phyloP scores from a whole-genome alignment of 192 early-diverging fungal species.

The Geosiphon pyriformis region DNA sequence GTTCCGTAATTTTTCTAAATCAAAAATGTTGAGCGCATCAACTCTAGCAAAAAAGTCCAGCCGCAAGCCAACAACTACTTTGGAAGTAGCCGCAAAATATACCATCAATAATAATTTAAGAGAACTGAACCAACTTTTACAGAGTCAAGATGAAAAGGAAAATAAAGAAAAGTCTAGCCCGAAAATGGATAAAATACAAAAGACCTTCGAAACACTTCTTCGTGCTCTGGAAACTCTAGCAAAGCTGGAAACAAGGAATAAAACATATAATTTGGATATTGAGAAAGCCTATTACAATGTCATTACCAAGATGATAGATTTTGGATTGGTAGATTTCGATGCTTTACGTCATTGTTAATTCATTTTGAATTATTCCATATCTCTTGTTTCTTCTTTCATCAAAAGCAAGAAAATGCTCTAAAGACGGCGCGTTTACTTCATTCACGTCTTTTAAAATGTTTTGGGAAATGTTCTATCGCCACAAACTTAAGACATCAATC shows the following conservation, averaged over 20 bases:
- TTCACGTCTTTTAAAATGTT: conserved; percentile 20
- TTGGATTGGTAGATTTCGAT: conserved; percentile 44
- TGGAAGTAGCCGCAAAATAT: neutral
- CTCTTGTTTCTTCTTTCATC: conserved; percentile 1
- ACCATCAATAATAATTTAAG: neutral
- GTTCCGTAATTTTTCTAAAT: too few species aligned
- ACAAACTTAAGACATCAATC: neutral
- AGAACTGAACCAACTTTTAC: neutral
- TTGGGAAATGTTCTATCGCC: neutral
- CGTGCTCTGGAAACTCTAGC: neutral
- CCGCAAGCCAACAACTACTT: too few species aligned
- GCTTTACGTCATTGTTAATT: neutral
- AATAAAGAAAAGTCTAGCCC: neutral
- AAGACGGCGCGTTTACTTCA: conserved; percentile 38
- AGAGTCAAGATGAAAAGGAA: neutral
- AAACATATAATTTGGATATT: conserved; percentile 4
- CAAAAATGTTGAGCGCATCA: too few species aligned
- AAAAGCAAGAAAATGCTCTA: conserved; percentile 42
- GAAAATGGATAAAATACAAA: neutral
- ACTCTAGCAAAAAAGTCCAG: too few species aligned
- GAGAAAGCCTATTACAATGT: conserved; percentile 30
- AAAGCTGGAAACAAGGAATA: neutral
- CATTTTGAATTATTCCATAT: neutral
- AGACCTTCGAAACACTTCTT: neutral
- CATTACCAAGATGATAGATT: conserved; percentile 41